Conservation (phyloP, 2,329 filamentous ascomycete genomes). For the Tolypocladium album region DNA sequence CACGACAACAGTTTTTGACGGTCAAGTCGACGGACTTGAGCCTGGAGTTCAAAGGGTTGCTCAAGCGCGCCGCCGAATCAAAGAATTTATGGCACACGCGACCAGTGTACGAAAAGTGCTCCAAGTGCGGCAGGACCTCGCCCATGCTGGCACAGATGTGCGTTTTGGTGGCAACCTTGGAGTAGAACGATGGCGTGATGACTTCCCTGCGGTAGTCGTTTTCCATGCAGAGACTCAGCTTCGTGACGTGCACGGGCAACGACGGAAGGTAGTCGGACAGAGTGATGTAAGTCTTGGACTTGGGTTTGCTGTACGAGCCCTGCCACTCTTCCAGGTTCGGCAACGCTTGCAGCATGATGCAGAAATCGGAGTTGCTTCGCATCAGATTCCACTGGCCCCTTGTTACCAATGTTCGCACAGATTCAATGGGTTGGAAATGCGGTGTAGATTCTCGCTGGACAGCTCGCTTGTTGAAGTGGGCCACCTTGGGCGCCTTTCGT, state of each 20-base stretch:
- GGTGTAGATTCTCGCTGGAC: slow-evolving; percentile 13
- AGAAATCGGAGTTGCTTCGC: slow-evolving; percentile 51
- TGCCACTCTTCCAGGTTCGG: slow-evolving; percentile 56
- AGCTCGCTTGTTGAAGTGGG: slow-evolving; percentile 18
- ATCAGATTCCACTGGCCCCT: slow-evolving; percentile 72
- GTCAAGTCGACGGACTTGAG: slow-evolving; percentile 61
- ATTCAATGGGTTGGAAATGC: slow-evolving; percentile 35
- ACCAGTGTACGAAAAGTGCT: slow-evolving; percentile 62
- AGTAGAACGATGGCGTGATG: slow-evolving; percentile 47
- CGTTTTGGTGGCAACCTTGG: slow-evolving; percentile 45
- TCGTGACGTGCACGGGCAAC: slow-evolving; percentile 47
- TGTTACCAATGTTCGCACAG: slow-evolving; percentile 57
- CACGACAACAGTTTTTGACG: slow-evolving; percentile 64
- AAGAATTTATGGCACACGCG: slow-evolving; percentile 63
- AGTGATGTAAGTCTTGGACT: slow-evolving; percentile 62
- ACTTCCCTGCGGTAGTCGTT: slow-evolving; percentile 59
- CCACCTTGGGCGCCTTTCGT: slow-evolving; percentile 61
- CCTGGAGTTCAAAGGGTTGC: slow-evolving; percentile 34
- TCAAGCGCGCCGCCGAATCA: slow-evolving; percentile 39
- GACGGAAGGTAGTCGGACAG: slow-evolving; percentile 52
- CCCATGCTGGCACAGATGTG: slow-evolving; percentile 59
- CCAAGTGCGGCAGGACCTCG: slow-evolving; percentile 46
- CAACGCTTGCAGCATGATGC: slow-evolving; percentile 47
- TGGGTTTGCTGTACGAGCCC: slow-evolving; percentile 58
- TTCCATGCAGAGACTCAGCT: slow-evolving; percentile 59